Percentiles rank a stretch among this genome's conserved stretches.
Evolutionary conservation across 202 grass and related monocot genomes (phyloP).

Genomic region (Digitaria exilis): DNA sequence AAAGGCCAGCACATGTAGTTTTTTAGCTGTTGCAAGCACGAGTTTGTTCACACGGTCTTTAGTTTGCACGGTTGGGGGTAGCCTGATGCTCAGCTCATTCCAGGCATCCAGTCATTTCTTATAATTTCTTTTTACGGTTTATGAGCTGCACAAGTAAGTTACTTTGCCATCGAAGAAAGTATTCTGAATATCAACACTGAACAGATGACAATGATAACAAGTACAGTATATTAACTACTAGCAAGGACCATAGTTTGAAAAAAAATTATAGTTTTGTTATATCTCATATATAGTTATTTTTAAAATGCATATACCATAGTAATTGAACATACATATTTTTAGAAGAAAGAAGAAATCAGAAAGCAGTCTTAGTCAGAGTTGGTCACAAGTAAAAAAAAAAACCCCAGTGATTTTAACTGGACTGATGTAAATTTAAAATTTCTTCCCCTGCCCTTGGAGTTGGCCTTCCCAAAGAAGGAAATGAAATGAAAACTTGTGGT

Average conservation of each 20-base stretch:
- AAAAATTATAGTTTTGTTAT: background rate
- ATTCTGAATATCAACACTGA: no score
- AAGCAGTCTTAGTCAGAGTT: background rate
- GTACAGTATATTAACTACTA: no score
- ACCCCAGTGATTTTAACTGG: background rate
- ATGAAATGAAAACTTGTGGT: background rate
- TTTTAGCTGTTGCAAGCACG: background rate
- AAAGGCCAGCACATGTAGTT: background rate
- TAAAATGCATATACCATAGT: background rate
- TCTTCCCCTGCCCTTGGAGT: background rate
- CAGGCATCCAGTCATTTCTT: background rate
- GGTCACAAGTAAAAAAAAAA: background rate
- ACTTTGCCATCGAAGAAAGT: no score
- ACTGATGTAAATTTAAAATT: background rate
- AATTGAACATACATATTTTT: background rate
- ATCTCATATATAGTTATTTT: no score
- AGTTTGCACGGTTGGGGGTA: no score
- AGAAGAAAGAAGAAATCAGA: background rate
- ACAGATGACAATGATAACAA: background rate
- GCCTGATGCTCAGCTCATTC: background rate
- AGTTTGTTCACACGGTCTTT: no score
- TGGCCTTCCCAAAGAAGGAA: background rate
- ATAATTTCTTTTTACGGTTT: background rate
- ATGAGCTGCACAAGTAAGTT: background rate
- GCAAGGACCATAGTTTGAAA: background rate